phyloP scores from a whole-genome alignment of 179 eudicot species.

The Patellifolia procumbens region DNA sequence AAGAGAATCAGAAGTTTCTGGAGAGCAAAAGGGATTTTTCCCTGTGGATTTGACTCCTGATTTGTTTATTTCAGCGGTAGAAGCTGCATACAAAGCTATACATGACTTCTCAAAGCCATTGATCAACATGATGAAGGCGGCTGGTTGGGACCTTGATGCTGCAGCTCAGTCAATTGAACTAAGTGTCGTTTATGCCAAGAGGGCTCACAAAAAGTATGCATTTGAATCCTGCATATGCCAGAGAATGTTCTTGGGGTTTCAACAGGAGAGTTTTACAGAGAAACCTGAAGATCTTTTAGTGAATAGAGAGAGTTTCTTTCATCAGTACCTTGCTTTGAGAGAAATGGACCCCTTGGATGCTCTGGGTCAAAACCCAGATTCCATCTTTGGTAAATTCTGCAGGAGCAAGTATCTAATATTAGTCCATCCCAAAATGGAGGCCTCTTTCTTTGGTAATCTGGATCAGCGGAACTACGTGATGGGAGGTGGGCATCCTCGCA shows the following conservation, averaged over 20 bases:
- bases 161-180: conserved; percentile 90
- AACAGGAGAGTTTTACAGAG: conserved; percentile 66
- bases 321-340: conserved; percentile 71
- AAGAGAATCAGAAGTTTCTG: conserved; percentile 56
- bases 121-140: conserved; percentile 98
- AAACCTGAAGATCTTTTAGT: conserved; percentile 45
- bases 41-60: conserved; percentile 70
- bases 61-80: conserved; percentile 68
- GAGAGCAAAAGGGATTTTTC: conserved; percentile 47
- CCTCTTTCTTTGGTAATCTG: conserved; percentile 85
- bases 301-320: conserved; percentile 62
- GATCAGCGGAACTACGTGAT: conserved; percentile 75
- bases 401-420: conserved; percentile 65
- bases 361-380: conserved; percentile 78
- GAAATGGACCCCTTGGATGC: conserved; percentile 87
- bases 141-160: conserved; percentile 94
- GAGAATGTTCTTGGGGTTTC: conserved; percentile 78
- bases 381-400: conserved; percentile 81
- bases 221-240: conserved; percentile 88
- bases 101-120: conserved; percentile 93
- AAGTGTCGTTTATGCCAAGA: conserved; percentile 61
- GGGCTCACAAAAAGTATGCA: conserved; percentile 88
- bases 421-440: conserved; percentile 91
- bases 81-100: conserved; percentile 76
- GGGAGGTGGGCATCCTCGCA: conserved; percentile 96